Evolutionary conservation across 2,329 filamentous ascomycete species (phyloP).

Genomic region (Corynespora cassiicola): DNA sequence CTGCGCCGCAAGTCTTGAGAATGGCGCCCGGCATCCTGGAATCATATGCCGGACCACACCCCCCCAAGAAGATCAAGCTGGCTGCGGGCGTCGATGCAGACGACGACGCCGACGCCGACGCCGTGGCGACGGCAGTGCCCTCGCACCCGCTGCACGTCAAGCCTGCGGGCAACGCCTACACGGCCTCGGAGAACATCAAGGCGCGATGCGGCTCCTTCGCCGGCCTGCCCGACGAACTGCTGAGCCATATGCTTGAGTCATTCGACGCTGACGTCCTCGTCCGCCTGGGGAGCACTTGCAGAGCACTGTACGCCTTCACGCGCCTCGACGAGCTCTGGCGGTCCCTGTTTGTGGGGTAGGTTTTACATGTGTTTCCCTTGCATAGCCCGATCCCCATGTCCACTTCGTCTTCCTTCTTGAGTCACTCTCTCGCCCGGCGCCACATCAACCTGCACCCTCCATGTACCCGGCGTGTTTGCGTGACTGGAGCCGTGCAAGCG

Average conservation of each 20-base stretch:
- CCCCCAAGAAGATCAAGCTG: constrained; percentile 42
- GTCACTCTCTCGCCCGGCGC: no score
- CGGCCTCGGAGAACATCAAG: constrained; percentile 71
- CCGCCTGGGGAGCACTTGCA: constrained; percentile 77
- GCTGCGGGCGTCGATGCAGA: constrained; percentile 23
- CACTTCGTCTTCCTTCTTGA: no score
- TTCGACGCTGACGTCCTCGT: constrained; percentile 70
- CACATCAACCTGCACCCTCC: no score
- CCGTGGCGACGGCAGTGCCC: constrained; percentile 66
- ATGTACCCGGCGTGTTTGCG: no score
- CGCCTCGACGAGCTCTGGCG: constrained; percentile 90
- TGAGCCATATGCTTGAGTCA: constrained; percentile 76
- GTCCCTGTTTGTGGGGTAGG: constrained; percentile 82
- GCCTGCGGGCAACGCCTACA: constrained; percentile 83
- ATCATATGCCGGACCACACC: constrained; percentile 36
- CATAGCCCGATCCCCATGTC: no score
- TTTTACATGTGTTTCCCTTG: no score
- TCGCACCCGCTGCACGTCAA: constrained; percentile 84
- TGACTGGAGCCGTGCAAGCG: no score
- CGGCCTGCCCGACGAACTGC: constrained; percentile 78
- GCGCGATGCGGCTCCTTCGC: constrained; percentile 69
- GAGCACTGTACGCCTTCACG: constrained; percentile 84
- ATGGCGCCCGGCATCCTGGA: constrained; percentile 45
- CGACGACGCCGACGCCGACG: constrained; percentile 33
- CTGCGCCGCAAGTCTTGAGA: constrained; percentile 14